Percentiles rank a stretch among this genome's conserved stretches.
Evolutionary conservation across 805 yeast species (phyloP).

Genomic region (Saccharomycopsis sp.): DNA sequence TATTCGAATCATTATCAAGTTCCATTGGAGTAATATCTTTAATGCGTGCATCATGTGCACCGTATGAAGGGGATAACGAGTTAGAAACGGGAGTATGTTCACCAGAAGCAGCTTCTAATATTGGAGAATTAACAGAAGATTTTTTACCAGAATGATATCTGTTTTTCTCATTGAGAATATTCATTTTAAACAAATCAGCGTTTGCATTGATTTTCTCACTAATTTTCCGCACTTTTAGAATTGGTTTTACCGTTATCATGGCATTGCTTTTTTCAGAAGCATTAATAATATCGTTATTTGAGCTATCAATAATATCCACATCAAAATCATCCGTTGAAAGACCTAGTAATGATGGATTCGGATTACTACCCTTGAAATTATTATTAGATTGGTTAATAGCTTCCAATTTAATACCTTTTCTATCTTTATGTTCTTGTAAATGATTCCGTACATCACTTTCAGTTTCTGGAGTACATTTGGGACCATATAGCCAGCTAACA

Average conservation of each 20-base stretch:
- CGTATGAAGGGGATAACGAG: no score
- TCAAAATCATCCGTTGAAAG: conserved; percentile 1
- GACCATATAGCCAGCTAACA: conserved; percentile 98
- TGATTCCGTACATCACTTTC: conserved; percentile 17
- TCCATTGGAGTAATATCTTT: neutral
- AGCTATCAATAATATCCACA: neutral
- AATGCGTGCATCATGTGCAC: no score
- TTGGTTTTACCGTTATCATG: conserved; percentile 30
- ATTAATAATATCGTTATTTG: no score
- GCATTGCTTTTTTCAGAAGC: no score
- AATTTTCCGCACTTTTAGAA: conserved; percentile 35
- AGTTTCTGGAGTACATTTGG: conserved; percentile 27
- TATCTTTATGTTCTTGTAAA: conserved; percentile 11
- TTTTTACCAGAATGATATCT: neutral
- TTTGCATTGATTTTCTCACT: conserved; percentile 37
- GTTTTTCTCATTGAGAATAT: conserved; percentile 5
- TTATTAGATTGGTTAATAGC: no score
- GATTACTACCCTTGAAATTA: no score
- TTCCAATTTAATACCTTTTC: neutral
- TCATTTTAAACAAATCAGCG: conserved; percentile 24
- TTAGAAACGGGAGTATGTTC: neutral
- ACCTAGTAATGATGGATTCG: neutral
- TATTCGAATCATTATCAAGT: neutral
- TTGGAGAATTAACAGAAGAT: no score
- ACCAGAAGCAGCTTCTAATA: neutral